Base-by-base conservation (phyloP, 2,329 filamentous ascomycete genomes). In the Monilinia fructigena region DNA sequence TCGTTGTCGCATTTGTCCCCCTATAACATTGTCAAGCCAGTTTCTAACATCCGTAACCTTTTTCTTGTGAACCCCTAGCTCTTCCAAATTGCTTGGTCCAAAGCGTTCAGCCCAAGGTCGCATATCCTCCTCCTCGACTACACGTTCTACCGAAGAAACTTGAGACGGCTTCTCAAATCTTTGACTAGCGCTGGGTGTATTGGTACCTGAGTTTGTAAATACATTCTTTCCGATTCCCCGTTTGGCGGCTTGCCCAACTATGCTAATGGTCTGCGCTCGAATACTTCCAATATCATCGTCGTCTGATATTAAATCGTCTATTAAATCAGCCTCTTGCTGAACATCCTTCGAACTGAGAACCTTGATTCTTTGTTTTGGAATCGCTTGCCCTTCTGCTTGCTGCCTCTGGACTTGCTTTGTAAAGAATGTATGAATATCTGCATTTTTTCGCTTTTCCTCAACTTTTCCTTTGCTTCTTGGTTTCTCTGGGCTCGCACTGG, bases 61-160 rank as follows among this genome's bases (percentile, higher is more conserved):
- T 73, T 86, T 95, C 80, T 96, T 97, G 77, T 99, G 93, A 23
- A 99, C 94, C 0, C 90, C 94, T 55, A 99, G 81, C 78, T 98
- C 94, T 20, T 93, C 88, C 16, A 97, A 77, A 71, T 85, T 89
- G 3, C 77, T 74, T 0, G 94, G 94, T 2, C 86, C 88, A 77
- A 92, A 98, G 71, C 88, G 86, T 72, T 97, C 93, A 20, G 90
- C 90, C 94, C 94, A 98, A 3, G 94, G 93, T 63, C 89, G 85
- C 59, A 82, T 78, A 70, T 92, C 89, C 47, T 85, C 79, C 8
- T 70, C 79, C 8, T 70, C 69, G 10, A 71, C 70, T 14, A 74
- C 62, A 20, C 72, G 73, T 16, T 71, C 50, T 16, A 20, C 8
- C 6, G 63, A 35, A 7, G 58, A 26, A 28, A 52, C 74, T 26